Evolutionary conservation across 352 stramenopile genomes (phyloP), one percentile per base, ranked within the genome.

Genomic region (Phytopythium litorale): DNA sequence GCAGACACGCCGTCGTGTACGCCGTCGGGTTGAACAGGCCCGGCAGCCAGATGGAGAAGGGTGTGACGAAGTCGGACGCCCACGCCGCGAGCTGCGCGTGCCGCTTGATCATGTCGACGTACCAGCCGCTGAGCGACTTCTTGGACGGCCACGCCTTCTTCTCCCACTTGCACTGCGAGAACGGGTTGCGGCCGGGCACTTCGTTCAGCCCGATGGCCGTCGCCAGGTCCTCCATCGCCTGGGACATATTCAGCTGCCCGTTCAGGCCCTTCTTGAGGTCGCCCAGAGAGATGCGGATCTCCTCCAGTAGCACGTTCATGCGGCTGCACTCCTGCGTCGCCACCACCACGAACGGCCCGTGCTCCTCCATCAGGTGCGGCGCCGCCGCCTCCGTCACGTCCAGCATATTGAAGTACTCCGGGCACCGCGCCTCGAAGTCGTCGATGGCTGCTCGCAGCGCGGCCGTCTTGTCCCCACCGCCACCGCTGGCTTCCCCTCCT

Each of bases 251-350:
- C 15, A 98, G 79, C 65, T 98, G 91, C 3, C 94, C 96, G 59
- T 98, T 98, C 4, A 98, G 75, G 35, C 94, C 96, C 62, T 98
- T 98, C 66, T 98, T 97, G 45, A 98, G 73, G 54, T 98, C 96
- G 1, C 87, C 72, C 11, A 98, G 75, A 4, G 92, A 97, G 37
- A 86, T 76, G 23, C 85, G 82, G 61, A 98, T 98, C 66, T 97
- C 91, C 59, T 91, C 81, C 11, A 98, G 67, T 35, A 98, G 73
- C 13, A 83, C 84, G 62, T 98, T 98, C 96, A 98, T 98, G 18
- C 93, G 87, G 43, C 78, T 85, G 75, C 92, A 98, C 66, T 98
- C 96, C 74, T 99, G 96, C 38, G 98, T 64, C 2, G 92, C 91
- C 7, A 99, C 93, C 15, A 98, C 86, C 3, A 98, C 91, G 62